Percentiles rank a stretch among this genome's conserved stretches.
phyloP scores from a whole-genome alignment of 352 stramenopile genomes.

The Globisporangium cederbergense region DNA sequence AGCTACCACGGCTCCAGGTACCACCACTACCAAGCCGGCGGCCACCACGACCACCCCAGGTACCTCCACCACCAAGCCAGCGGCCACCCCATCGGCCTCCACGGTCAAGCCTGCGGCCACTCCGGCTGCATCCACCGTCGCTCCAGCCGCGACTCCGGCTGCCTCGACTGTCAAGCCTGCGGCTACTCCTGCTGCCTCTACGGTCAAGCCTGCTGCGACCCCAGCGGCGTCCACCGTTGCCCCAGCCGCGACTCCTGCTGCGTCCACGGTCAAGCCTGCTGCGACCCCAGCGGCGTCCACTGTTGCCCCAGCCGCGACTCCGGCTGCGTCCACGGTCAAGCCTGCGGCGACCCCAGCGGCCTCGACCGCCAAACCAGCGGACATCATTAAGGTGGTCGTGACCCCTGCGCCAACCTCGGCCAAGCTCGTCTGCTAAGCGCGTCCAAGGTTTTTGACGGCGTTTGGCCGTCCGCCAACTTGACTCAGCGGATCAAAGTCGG shows the following conservation, averaged over 20 bases:
- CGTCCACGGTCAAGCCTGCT: not conserved
- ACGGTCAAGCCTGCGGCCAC: constrained; percentile 4
- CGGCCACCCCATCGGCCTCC: not conserved
- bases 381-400: constrained; percentile 20
- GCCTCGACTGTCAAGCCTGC: not conserved
- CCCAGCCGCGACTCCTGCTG: constrained; percentile 8
- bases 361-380: constrained; percentile 2
- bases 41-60: constrained; percentile 4
- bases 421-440: constrained; percentile 22
- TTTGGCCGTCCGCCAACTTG: not conserved
- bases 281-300: constrained; percentile 12
- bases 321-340: constrained; percentile 10
- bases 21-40: not conserved
- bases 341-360: constrained; percentile 5
- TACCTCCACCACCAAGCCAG: not conserved
- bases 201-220: not conserved
- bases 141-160: constrained; percentile 10
- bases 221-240: not conserved
- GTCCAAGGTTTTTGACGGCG: not conserved
- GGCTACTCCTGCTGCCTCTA: constrained; percentile 1
- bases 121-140: constrained; percentile 8
- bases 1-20: constrained; percentile 3
- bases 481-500: not conserved
- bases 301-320: constrained; percentile 8
- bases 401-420: constrained; percentile 16